A percentile compares a stretch with the other conserved stretches of the same genome.
These are phyloP conservation scores for Coemansia sp. DNA, from an alignment of 192 early-diverging fungal species.

Conservation along the genomic window DNA sequence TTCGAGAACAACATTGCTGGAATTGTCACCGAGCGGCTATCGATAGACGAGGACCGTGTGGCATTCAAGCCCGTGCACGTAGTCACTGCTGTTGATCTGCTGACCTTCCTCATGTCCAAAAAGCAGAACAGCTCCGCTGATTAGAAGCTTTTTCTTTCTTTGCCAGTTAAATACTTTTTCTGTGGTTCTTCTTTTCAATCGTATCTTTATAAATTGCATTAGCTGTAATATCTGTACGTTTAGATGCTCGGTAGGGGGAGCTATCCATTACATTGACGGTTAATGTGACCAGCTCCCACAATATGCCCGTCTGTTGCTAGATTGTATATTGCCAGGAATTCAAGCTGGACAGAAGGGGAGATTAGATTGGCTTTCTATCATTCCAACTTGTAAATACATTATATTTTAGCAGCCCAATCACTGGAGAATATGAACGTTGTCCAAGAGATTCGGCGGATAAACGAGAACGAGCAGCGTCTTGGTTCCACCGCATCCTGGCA, in stretches of 20 bases:
- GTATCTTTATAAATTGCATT: constrained; percentile 4
- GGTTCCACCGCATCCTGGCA: constrained; percentile 76
- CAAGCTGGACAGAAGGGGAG: no score
- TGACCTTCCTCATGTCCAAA: constrained; percentile 73
- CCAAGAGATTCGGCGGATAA: constrained; percentile 83
- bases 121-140: constrained; percentile 16
- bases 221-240: background rate
- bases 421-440: constrained; percentile 63
- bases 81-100: constrained; percentile 94
- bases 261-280: no score
- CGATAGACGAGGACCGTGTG: constrained; percentile 58
- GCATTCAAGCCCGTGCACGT: constrained; percentile 71
- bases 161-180: background rate
- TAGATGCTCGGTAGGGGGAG: background rate
- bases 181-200: background rate
- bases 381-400: no score
- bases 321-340: no score
- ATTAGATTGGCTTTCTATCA: no score
- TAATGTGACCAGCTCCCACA: no score
- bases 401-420: background rate
- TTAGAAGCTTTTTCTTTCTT: background rate
- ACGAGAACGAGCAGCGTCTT: constrained; percentile 63
- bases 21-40: constrained; percentile 79
- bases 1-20: constrained; percentile 92
- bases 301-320: no score